Base-by-base conservation (phyloP, 2,329 filamentous ascomycete genomes). In the Fonsecaea pedrosoi region DNA sequence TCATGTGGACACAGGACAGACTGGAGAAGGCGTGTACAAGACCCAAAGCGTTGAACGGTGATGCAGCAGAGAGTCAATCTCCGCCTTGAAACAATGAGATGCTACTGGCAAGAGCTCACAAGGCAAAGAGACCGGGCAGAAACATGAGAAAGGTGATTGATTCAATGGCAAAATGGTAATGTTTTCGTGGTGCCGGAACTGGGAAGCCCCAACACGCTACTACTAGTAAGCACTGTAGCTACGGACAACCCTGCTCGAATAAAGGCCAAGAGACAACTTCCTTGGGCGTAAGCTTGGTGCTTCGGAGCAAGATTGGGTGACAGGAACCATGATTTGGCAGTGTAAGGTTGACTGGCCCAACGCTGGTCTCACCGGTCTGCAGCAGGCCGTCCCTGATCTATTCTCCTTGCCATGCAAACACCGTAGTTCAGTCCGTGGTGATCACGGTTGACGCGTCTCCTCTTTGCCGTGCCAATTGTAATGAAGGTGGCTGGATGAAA, bases 391-490 rank as follows among this genome's bases (percentile, higher is more conserved):
- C 18, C 53, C 18, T 55, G 37, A 25, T 54, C 50, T 30, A 35
- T 32, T 32, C 54, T 38, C 59, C 35, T 50, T 60, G 42, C n/a
- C 45, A 45, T 37, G 48, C 21, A 15, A 34, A 30, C 7, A 10
- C 30, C 12, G 12, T 12, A 21, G 40, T 45, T 13, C 18, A 25
- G 25, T 25, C 25, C 25, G 40, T 60, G 25, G 57, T 32, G 57
- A 40, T 18, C 45, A 50, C 18, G 18, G 21, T 50, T 12, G 45
- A 34, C 18, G 40, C 57, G 57, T 45, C 38, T 57, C n/a, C 56
- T 45, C 38, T 30, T 48, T n/a, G 1, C 35, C 25, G n/a, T 58
- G 55, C 42, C 55, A 58, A 58, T 37, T 42, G 45, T 42, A 48
- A 12, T 18, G 13, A 12, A n/a, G 8, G 5, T n/a, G 40, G 40